Evolutionary conservation across 805 yeast species (phyloP).

Genomic region (Lipomyces orientalis): DNA sequence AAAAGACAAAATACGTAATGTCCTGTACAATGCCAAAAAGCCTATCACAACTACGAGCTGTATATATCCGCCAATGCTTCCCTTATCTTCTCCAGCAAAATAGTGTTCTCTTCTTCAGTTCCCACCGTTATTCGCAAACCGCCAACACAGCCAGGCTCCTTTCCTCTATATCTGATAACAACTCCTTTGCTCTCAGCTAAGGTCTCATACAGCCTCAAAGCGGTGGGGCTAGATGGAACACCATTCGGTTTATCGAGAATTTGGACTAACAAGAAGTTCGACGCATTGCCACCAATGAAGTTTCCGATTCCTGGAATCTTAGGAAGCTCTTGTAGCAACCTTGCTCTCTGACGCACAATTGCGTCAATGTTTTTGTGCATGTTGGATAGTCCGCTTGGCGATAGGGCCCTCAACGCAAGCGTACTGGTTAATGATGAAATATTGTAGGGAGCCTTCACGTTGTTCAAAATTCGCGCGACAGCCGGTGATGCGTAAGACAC

Average conservation of each 20-base stretch:
- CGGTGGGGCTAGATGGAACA: slow-evolving; percentile 68
- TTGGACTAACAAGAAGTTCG: slow-evolving; percentile 82
- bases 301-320: slow-evolving; percentile 68
- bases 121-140: slow-evolving; percentile 89
- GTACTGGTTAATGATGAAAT: slow-evolving; percentile 80
- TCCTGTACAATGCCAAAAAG: not conserved
- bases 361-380: slow-evolving; percentile 63
- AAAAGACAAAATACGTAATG: not conserved
- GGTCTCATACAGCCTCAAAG: slow-evolving; percentile 65
- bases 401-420: slow-evolving; percentile 76
- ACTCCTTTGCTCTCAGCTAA: slow-evolving; percentile 77
- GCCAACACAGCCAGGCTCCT: slow-evolving; percentile 86
- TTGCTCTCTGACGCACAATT: slow-evolving; percentile 61
- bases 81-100: slow-evolving; percentile 58
- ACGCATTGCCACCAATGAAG: slow-evolving; percentile 82
- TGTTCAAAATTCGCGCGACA: slow-evolving; percentile 72
- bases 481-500: slow-evolving; percentile 68
- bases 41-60: not conserved
- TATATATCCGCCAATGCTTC: slow-evolving; percentile 41
- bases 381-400: slow-evolving; percentile 56
- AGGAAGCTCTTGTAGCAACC: slow-evolving; percentile 60
- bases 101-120: slow-evolving; percentile 72
- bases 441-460: slow-evolving; percentile 96
- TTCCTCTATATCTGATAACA: slow-evolving; percentile 91
- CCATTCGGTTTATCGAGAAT: slow-evolving; percentile 64